Conservation (phyloP, 2,329 filamentous ascomycete genomes). For the Daldinia sp. region DNA sequence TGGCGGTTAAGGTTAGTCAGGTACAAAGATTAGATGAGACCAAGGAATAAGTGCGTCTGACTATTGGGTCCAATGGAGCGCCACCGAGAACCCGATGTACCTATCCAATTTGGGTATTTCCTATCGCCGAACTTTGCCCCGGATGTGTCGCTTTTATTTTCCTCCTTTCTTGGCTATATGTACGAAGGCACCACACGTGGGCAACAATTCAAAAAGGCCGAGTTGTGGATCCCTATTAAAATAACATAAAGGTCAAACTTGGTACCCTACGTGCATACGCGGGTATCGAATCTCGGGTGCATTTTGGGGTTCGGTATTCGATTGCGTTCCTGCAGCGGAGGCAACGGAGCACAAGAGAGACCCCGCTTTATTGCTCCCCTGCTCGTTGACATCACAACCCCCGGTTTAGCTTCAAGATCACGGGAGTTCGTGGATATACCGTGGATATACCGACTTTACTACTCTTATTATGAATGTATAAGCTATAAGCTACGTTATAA, state of each 20-base stretch:
- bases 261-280: background rate
- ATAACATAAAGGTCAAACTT: too few relatives aligned
- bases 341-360: background rate
- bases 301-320: background rate
- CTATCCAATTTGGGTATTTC: constrained; percentile 1
- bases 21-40: constrained; percentile 5
- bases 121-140: constrained; percentile 8
- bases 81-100: background rate
- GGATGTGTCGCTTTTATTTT: constrained; percentile 21
- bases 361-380: background rate
- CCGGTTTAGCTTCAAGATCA: background rate
- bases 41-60: constrained; percentile 7
- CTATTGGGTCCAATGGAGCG: constrained; percentile 15
- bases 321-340: background rate
- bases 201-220: background rate
- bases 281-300: background rate
- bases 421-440: background rate
- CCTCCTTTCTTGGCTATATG: background rate
- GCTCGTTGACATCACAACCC: background rate
- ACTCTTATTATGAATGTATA: too few relatives aligned
- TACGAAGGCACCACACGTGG: background rate
- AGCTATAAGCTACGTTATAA: too few relatives aligned
- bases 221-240: background rate
- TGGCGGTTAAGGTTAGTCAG: background rate
- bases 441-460: too few relatives aligned